These are phyloP conservation scores for Nicotiana knightiana DNA, from an alignment of 257 asterid genomes.

Conservation along the genomic window DNA sequence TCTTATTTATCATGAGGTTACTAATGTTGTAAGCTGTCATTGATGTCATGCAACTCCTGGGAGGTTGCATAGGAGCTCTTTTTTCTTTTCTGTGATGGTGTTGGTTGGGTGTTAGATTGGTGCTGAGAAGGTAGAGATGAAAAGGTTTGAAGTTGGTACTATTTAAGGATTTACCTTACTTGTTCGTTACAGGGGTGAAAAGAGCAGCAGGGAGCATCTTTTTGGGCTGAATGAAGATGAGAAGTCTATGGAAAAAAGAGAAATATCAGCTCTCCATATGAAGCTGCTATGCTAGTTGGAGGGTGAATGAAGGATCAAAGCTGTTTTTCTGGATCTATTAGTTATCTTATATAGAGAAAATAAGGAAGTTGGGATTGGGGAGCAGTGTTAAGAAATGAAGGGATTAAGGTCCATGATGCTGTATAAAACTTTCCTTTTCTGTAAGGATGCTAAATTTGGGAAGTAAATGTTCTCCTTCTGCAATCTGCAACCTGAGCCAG, in stretches of 20 bases:
- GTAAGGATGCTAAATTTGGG: background rate
- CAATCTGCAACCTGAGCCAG: background rate
- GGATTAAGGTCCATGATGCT: background rate
- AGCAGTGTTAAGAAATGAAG: background rate
- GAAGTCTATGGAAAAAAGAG: background rate
- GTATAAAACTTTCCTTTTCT: background rate
- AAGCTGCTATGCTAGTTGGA: background rate
- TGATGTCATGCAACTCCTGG: background rate
- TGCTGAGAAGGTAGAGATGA: background rate
- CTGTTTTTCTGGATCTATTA: background rate
- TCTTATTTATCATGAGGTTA: background rate
- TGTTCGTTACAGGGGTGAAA: conserved; percentile 2
- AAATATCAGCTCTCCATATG: background rate
- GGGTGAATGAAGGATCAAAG: background rate
- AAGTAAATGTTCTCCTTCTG: background rate
- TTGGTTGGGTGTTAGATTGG: background rate
- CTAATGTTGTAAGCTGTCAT: background rate
- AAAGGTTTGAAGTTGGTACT: background rate
- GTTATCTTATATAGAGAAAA: background rate
- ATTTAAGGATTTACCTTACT: conserved; percentile 3
- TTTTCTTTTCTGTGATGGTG: background rate
- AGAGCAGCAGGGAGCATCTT: background rate
- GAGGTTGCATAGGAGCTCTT: background rate
- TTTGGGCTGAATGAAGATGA: background rate
- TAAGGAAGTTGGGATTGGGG: background rate